These are phyloP conservation scores for Neurospora sp. DNA, from an alignment of 495 filamentous ascomycete species.

Conservation along the genomic window DNA sequence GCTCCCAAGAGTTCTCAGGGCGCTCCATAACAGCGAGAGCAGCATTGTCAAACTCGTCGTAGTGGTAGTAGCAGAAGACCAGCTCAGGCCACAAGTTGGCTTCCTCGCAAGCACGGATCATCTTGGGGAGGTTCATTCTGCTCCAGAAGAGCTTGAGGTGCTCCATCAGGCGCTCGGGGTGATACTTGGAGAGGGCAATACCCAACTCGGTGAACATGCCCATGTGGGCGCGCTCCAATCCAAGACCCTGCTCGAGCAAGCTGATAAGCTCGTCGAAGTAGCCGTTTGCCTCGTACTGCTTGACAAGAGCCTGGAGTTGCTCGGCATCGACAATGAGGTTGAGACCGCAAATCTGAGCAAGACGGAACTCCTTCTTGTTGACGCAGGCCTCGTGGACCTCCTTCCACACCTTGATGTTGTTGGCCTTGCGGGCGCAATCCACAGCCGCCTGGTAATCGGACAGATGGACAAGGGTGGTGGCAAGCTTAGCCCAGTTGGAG, in stretches of 20 bases:
- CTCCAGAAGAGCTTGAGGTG: slow-evolving; percentile 99
- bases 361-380: slow-evolving; percentile 96
- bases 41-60: slow-evolving; percentile 98
- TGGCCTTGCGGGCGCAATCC: slow-evolving; percentile 96
- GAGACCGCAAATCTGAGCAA: slow-evolving; percentile 97
- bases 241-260: slow-evolving; percentile 89
- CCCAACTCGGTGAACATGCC: slow-evolving; percentile 97
- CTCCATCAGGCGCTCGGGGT: slow-evolving; percentile 95
- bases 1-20: slow-evolving; percentile 96
- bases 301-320: slow-evolving; percentile 85
- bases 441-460: slow-evolving; percentile 97
- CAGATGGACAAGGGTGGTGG: slow-evolving; percentile 91
- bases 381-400: slow-evolving; percentile 97
- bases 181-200: slow-evolving; percentile 92
- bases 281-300: slow-evolving; percentile 92
- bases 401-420: slow-evolving; percentile 99
- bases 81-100: slow-evolving; percentile 96
- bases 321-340: slow-evolving; percentile 98
- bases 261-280: slow-evolving; percentile 98
- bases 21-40: slow-evolving; percentile 99
- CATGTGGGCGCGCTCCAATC: slow-evolving; percentile 69
- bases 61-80: slow-evolving; percentile 98
- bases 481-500: slow-evolving; percentile 99
- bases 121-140: slow-evolving; percentile 96
- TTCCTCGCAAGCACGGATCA: slow-evolving; percentile 91